Percentiles rank a stretch among this genome's conserved stretches.
Conservation (phyloP, 306 rosid species). For the Cotoneaster glaucophyllus region DNA sequence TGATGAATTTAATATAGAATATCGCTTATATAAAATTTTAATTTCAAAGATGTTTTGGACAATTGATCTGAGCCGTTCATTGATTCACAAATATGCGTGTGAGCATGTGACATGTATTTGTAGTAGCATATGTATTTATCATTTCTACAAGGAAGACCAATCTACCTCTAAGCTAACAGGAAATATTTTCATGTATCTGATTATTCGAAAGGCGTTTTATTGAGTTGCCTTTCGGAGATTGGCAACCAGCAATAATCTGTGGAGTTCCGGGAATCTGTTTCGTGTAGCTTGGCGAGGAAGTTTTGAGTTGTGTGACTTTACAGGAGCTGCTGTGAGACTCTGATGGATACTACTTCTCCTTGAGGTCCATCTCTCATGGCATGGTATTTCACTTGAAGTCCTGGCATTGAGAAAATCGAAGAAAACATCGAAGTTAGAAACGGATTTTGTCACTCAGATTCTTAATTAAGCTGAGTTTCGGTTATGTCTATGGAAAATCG, state of each 20-base stretch:
- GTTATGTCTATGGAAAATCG: not conserved
- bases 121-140: not conserved
- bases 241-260: no score
- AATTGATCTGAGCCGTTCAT: not conserved
- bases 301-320: conserved; percentile 27
- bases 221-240: not conserved
- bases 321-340: conserved; percentile 94
- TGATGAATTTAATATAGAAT: no score
- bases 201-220: not conserved
- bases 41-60: not conserved
- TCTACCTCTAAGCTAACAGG: not conserved
- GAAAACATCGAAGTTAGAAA: not conserved
- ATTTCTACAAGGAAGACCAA: not conserved
- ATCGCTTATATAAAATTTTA: not conserved
- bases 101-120: not conserved
- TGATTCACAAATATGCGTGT: not conserved
- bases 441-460: not conserved
- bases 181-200: not conserved
- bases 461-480: not conserved
- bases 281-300: not conserved
- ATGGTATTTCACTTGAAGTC: conserved; percentile 83
- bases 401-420: conserved; percentile 30
- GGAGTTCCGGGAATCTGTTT: not conserved
- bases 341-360: conserved; percentile 77
- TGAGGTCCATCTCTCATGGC: conserved; percentile 76